Conservation (phyloP, 257 asterid genomes). For the Ilex asprella region DNA sequence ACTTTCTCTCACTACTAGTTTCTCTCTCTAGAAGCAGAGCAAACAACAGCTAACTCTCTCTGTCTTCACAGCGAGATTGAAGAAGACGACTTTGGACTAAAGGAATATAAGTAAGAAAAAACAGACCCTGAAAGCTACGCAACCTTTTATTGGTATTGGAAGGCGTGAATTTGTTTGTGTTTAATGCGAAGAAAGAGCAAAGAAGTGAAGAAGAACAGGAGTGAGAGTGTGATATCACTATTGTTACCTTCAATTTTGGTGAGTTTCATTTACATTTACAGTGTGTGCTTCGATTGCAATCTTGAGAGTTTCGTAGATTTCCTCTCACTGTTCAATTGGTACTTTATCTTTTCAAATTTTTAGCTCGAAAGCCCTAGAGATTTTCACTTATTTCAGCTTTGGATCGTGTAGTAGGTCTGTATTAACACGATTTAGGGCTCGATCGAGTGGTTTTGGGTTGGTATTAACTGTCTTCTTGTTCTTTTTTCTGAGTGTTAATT, state of each 20-base stretch:
- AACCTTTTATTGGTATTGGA: neutral
- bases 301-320: neutral
- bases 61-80: constrained; percentile 3
- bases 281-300: constrained; percentile 12
- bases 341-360: neutral
- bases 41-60: constrained; percentile 27
- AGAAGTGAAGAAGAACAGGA: neutral
- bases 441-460: constrained; percentile 18
- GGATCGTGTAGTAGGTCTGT: constrained; percentile 20
- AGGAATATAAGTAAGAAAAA: neutral
- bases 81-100: neutral
- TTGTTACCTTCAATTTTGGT: neutral
- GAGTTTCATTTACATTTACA: neutral
- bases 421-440: constrained; percentile 29
- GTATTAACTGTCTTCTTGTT: neutral
- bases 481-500: neutral
- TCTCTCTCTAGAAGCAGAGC: constrained; percentile 43
- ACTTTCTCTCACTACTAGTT: constrained; percentile 22
- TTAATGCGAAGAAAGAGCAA: neutral
- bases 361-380: constrained; percentile 14
- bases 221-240: neutral
- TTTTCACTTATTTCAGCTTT: constrained; percentile 14
- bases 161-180: neutral
- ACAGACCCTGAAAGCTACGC: neutral
- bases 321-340: neutral